Conservation (phyloP, 148 eudicot genomes). For the Agrostemma githago region DNA sequence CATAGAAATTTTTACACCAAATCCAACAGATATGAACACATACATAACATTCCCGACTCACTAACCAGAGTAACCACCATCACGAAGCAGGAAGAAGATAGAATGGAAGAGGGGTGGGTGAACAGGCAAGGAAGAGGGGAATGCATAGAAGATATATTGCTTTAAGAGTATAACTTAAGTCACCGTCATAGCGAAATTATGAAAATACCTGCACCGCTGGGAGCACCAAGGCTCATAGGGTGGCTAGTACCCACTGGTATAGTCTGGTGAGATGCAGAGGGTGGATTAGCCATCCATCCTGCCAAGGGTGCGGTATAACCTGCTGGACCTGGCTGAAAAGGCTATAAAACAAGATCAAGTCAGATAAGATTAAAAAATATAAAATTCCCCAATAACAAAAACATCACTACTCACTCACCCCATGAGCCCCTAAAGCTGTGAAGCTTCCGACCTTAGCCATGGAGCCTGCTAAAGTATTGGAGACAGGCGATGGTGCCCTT, state of each 20-base stretch:
- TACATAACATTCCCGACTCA: not conserved
- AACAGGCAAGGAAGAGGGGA: not conserved
- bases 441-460: conserved; percentile 78
- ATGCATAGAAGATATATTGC: not conserved
- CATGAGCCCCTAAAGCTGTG: conserved; percentile 87
- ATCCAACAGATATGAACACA: not conserved
- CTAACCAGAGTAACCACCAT: not conserved
- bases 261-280: conserved; percentile 59
- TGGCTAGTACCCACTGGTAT: conserved; percentile 51
- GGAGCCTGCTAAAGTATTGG: conserved; percentile 49
- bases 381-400: conserved; percentile 3
- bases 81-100: not conserved
- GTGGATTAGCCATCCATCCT: conserved; percentile 94
- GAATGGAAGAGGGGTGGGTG: not conserved
- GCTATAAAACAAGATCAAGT: conserved; percentile 36
- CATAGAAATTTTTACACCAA: not conserved
- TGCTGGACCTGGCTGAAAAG: conserved; percentile 72
- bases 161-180: not conserved
- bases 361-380: not conserved
- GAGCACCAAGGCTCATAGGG: conserved; percentile 70
- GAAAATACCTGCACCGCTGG: conserved; percentile 58
- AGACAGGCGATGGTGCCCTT: conserved; percentile 54
- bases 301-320: conserved; percentile 74
- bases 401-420: conserved; percentile 41
- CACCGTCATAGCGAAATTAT: not conserved